Conservation (phyloP, 176 grass and related monocot genomes). For the Triticum turgidum region DNA sequence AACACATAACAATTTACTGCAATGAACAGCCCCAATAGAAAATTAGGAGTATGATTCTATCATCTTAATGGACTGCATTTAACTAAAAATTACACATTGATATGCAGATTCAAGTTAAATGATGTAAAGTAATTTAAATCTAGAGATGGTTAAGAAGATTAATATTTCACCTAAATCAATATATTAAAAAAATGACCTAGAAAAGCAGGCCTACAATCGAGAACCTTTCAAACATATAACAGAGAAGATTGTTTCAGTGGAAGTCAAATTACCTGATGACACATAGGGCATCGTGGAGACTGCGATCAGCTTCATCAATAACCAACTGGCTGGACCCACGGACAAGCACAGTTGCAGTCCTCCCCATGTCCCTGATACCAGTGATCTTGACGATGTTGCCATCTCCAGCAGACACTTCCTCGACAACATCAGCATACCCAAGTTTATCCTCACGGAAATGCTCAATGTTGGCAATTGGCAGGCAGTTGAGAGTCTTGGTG, state of each 20-base stretch:
- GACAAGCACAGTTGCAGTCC: constrained; percentile 79
- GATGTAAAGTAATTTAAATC: too few relatives aligned
- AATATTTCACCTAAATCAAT: not conserved
- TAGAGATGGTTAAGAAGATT: too few relatives aligned
- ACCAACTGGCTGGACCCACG: constrained; percentile 82
- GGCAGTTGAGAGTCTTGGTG: constrained; percentile 87
- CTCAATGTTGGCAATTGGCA: constrained; percentile 95
- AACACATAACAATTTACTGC: too few relatives aligned
- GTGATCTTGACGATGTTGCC: constrained; percentile 82
- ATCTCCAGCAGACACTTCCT: constrained; percentile 87
- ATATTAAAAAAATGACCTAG: not conserved
- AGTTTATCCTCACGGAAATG: constrained; percentile 90
- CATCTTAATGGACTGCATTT: too few relatives aligned
- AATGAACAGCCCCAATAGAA: too few relatives aligned
- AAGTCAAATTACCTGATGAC: constrained; percentile 68
- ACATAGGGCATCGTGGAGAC: constrained; percentile 94
- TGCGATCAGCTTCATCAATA: constrained; percentile 91
- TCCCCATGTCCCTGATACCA: constrained; percentile 83
- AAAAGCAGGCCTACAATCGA: not conserved
- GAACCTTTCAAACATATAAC: not conserved
- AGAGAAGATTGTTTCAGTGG: not conserved
- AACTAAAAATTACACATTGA: too few relatives aligned
- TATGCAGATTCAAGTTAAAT: not conserved
- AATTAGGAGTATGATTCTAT: too few relatives aligned
- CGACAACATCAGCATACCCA: constrained; percentile 76